Evolutionary conservation across 2,329 filamentous ascomycete genomes (phyloP), one percentile per base, ranked within the genome.

Genomic region (Pestalotiopsis sp.): DNA sequence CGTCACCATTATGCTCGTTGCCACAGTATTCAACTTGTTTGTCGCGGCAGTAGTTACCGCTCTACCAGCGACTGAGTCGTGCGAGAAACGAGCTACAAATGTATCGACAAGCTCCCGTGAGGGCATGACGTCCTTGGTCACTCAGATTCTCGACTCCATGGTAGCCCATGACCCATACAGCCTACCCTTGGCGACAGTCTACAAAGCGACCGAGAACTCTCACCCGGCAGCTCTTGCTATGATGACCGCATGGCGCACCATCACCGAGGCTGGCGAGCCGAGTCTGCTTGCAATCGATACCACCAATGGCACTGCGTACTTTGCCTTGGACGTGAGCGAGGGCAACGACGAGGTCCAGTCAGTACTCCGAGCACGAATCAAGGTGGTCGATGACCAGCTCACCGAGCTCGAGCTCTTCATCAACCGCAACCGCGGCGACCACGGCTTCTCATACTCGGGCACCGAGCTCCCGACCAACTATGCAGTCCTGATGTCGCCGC

Each of bases 361-460:
- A 31, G 20, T 64, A 0, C 62, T 64, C 11, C 41, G 62, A 23
- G 62, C 38, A 5, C 62, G 62, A 25, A 41, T 64, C 23, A 56
- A 52, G 62, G 62, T 64, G 62, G 62, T 52, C 4, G 41, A 64
- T 20, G 31, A 64, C 2, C 17, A 64, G 25, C n/a, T 64, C 3
- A 64, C 62, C n/a, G 62, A 64, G 39, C 41, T 64, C 1, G 62
- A 64, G 62, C 41, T 64, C n/a, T 64, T 64, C 41, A 64, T 64
- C 13, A 64, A 64, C 41, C 62, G 62, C 23, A 27, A 52, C 39
- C 62, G 62, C 23, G 62, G 62, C 23, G 62, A 64, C 6, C 62
- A 64, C 23, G 62, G 62, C 7, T 64, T 64, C 20, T 64, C 62
- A 2, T 64, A 49, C 17, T 64, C 62, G 13, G 38, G 41, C 17